A percentile compares a stretch with the other conserved stretches of the same genome.
These are phyloP conservation scores for Cladobotryum protrusum DNA, from an alignment of 2,329 filamentous ascomycete genomes.

Conservation along the genomic window DNA sequence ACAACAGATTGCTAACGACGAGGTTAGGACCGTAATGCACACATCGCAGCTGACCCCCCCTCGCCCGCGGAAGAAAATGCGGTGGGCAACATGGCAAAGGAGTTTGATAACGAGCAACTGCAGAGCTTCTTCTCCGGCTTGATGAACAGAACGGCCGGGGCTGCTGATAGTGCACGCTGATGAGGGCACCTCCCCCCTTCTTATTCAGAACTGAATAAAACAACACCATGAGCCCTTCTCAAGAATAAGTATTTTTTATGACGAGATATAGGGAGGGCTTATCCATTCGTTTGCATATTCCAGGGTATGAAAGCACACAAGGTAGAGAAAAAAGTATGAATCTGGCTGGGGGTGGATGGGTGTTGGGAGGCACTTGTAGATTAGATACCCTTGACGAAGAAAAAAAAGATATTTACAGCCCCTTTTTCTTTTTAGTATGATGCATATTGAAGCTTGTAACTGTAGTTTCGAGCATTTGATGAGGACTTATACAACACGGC, in stretches of 20 bases:
- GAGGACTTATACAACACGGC: no score
- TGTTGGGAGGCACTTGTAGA: constrained; percentile 25
- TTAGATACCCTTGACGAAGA: constrained; percentile 35
- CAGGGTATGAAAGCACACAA: no score
- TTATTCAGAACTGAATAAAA: not conserved
- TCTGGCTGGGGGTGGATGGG: constrained; percentile 9
- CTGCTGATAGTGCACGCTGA: constrained; percentile 18
- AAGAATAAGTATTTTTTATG: no score
- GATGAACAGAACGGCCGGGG: constrained; percentile 46
- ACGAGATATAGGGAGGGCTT: no score
- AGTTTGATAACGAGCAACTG: constrained; percentile 48
- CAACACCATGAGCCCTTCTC: no score
- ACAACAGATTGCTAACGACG: constrained; percentile 16
- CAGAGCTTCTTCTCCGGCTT: constrained; percentile 54
- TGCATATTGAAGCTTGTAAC: no score
- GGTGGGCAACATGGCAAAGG: constrained; percentile 37
- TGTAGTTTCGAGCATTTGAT: no score
- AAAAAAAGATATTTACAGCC: constrained; percentile 9
- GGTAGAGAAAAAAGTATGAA: not conserved
- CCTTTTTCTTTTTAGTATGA: not conserved
- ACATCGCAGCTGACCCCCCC: constrained; percentile 39
- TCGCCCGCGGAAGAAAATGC: constrained; percentile 32
- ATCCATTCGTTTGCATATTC: no score
- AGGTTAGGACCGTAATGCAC: constrained; percentile 51
- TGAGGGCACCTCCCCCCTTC: not conserved